Percentiles rank a stretch among this genome's conserved stretches.
Conservation (phyloP, 768 basidiomycete species). For the Cubamyces lactineus region DNA sequence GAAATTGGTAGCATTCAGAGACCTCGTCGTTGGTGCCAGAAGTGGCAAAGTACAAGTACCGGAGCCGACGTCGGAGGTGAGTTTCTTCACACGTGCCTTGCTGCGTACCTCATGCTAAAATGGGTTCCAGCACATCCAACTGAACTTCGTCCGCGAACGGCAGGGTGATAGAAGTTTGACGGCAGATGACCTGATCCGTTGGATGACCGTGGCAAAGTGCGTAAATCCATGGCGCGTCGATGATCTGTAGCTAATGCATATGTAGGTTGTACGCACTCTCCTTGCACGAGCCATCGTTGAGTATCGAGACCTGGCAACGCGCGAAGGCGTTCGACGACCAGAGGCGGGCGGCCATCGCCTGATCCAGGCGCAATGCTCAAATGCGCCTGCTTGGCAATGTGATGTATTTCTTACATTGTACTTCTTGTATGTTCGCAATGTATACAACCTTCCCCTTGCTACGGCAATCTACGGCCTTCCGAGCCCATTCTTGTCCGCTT, state of each 20-base stretch:
- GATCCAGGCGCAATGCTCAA: neutral
- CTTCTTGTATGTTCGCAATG: slow-evolving; percentile 1
- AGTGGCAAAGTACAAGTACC: slow-evolving; percentile 56
- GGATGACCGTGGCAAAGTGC: slow-evolving; percentile 74
- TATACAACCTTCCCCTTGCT: neutral
- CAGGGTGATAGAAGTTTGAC: slow-evolving; percentile 44
- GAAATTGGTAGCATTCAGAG: slow-evolving; percentile 57
- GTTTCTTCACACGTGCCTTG: neutral
- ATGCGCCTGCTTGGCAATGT: no score
- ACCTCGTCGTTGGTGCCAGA: slow-evolving; percentile 63
- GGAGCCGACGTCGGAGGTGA: slow-evolving; percentile 62
- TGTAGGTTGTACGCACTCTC: slow-evolving; percentile 67
- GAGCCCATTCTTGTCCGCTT: slow-evolving; percentile 56
- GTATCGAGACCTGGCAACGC: slow-evolving; percentile 62
- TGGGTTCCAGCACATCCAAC: slow-evolving; percentile 64
- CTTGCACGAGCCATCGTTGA: slow-evolving; percentile 57
- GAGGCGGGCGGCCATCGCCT: slow-evolving; percentile 35
- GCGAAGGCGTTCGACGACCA: slow-evolving; percentile 62
- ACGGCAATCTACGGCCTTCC: slow-evolving; percentile 26
- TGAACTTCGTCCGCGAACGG: slow-evolving; percentile 63
- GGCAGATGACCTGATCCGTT: slow-evolving; percentile 65
- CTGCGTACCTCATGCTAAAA: neutral
- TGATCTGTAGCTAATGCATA: neutral
- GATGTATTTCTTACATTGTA: neutral
- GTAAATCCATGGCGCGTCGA: slow-evolving; percentile 23